Percentiles rank a stretch among this genome's conserved stretches.
phyloP scores from a whole-genome alignment of 768 basidiomycete species.

The Cystobasidium tubakii region DNA sequence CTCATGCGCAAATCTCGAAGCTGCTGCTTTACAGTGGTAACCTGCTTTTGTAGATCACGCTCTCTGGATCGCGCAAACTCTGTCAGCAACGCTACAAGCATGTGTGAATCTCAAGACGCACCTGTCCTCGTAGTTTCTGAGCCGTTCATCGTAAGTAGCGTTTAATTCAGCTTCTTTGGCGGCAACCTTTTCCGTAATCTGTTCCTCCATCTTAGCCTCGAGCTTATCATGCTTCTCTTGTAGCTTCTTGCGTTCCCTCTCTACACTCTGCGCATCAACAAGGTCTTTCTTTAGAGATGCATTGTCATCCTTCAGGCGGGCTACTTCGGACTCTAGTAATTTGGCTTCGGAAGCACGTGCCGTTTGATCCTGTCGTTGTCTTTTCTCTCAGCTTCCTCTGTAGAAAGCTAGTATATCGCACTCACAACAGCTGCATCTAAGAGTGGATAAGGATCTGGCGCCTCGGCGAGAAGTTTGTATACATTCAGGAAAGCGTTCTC shows the following conservation, averaged over 20 bases:
- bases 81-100: background rate
- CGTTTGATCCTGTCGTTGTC: constrained; percentile 69
- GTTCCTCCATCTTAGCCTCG: constrained; percentile 66
- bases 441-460: constrained; percentile 93
- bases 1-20: constrained; percentile 81
- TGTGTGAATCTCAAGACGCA: constrained; percentile 49
- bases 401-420: background rate
- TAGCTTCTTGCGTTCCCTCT: constrained; percentile 45
- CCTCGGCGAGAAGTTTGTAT: constrained; percentile 93
- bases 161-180: constrained; percentile 96
- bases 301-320: constrained; percentile 73
- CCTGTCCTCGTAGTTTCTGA: constrained; percentile 95
- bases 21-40: constrained; percentile 78
- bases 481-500: constrained; percentile 95
- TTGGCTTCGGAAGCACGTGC: constrained; percentile 78
- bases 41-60: constrained; percentile 84
- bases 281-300: constrained; percentile 67
- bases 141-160: constrained; percentile 90
- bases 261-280: constrained; percentile 38
- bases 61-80: constrained; percentile 57
- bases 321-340: constrained; percentile 68
- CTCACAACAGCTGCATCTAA: constrained; percentile 85
- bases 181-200: constrained; percentile 78
- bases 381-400: background rate
- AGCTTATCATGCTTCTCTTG: constrained; percentile 44